Evolutionary conservation across 2,329 filamentous ascomycete genomes (phyloP).

Genomic region (Fusarium marasasianum): DNA sequence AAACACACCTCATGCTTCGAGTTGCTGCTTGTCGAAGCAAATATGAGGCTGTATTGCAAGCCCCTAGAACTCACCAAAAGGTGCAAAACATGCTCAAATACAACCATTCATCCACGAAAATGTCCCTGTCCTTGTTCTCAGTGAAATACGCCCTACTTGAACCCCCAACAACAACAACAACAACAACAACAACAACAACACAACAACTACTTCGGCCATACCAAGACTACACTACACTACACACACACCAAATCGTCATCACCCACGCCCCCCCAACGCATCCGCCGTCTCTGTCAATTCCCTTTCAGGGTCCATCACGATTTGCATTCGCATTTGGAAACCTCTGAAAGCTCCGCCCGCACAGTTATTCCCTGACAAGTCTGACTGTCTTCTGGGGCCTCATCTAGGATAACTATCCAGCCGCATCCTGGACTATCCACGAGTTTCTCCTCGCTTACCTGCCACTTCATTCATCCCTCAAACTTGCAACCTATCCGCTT

Average conservation of each 20-base stretch:
- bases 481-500: slow-evolving; percentile 5
- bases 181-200: background rate
- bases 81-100: background rate
- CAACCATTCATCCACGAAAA: background rate
- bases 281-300: slow-evolving; percentile 4
- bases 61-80: background rate
- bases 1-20: background rate
- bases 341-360: background rate
- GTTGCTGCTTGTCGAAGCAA: background rate
- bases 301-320: slow-evolving; percentile 31
- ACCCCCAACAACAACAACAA: background rate
- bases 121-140: too few species aligned
- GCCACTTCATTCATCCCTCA: slow-evolving; percentile 8
- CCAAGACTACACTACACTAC: background rate
- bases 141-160: background rate
- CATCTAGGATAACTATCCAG: slow-evolving; percentile 25
- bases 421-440: slow-evolving; percentile 13
- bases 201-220: background rate
- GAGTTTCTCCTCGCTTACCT: slow-evolving; percentile 12
- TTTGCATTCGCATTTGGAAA: slow-evolving; percentile 17
- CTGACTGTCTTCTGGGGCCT: background rate
- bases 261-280: slow-evolving; percentile 14
- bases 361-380: slow-evolving; percentile 5
- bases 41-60: background rate
- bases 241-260: background rate